Base-by-base conservation (phyloP, 306 rosid genomes). In the Vigna mungo region DNA sequence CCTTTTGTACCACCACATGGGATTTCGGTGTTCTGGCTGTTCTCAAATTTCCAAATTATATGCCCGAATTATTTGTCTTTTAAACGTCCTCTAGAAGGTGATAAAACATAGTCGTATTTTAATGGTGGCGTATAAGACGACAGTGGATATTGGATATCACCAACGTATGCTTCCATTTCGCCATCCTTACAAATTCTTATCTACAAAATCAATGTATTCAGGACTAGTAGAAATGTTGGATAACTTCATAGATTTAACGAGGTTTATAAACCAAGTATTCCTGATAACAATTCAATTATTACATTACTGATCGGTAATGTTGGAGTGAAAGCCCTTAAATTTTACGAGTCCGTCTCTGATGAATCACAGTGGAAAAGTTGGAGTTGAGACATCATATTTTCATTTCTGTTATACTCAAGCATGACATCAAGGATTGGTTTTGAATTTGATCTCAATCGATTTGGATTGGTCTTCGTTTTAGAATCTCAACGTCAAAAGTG, bases 371-470 rank as follows among this genome's bases (percentile, higher is more conserved):
- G 68, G 32, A 21, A 36, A 68, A 72, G 32, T 44, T 18, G 41
- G 52, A 41, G 18, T 5, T 18, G 15, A 5, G 52, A 54, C 17
- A 23, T 36, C 64, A 66, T 36, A 48, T n/a, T 68, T 67, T 6
- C 32, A 58, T 58, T 58, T 32, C 65, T 48, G n/a, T 0, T 17
- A 78, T 16, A 56, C 66, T 54, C n/a, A 59, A 61, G 59, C 61
- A 43, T 54, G 54, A 32, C 48, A 55, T 52, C 34, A 65, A 67
- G 53, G 39, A 30, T 51, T 51, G 54, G 14, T 48, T 32, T 7
- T 21, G 62, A 71, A 76, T 27, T 56, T n/a, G 48, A 61, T 41
- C 51, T 27, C 43, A 48, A 21, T 41, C 53, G 17, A 52, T 70
- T 56, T 76, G 47, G 61, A 0, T n/a, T 5, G 23, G 54, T 47